Evolutionary conservation across 1,284 basidiomycete genomes (phyloP).

Genomic region (Marasmius fiardii): DNA sequence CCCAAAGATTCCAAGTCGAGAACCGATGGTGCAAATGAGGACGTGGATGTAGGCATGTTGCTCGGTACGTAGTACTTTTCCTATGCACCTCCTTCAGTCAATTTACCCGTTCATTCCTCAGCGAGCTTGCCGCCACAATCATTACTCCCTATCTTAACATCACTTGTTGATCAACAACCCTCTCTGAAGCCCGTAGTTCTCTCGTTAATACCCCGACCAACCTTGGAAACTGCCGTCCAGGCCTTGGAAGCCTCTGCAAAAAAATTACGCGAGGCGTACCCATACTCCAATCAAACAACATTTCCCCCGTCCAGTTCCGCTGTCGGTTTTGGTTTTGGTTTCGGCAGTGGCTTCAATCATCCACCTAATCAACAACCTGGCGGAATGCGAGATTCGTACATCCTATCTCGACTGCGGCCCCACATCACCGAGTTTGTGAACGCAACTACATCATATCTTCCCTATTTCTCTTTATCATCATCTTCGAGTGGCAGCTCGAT

Average conservation of each 20-base stretch:
- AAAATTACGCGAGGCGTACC: slow-evolving; percentile 75
- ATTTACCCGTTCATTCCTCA: slow-evolving; percentile 25
- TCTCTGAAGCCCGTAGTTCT: slow-evolving; percentile 64
- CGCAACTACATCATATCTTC: slow-evolving; percentile 72
- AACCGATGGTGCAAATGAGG: slow-evolving; percentile 36
- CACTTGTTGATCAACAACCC: slow-evolving; percentile 62
- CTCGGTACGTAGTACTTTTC: slow-evolving; percentile 49
- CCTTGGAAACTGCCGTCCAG: slow-evolving; percentile 66
- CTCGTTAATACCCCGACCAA: slow-evolving; percentile 74
- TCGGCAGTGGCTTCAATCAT: slow-evolving; percentile 18
- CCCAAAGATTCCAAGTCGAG: slow-evolving; percentile 45
- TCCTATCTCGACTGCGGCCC: slow-evolving; percentile 68
- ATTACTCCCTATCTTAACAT: slow-evolving; percentile 64
- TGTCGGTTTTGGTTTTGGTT: slow-evolving; percentile 49
- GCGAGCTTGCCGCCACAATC: slow-evolving; percentile 73
- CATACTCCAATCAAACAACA: slow-evolving; percentile 58
- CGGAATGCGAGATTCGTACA: slow-evolving; percentile 76
- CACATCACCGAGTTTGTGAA: slow-evolving; percentile 73
- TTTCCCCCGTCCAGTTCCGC: slow-evolving; percentile 32
- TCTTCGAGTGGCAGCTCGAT: slow-evolving; percentile 21
- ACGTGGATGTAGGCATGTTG: slow-evolving; percentile 75
- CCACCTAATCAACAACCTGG: slow-evolving; percentile 18
- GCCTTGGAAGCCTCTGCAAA: slow-evolving; percentile 64
- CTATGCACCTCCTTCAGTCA: slow-evolving; percentile 10
- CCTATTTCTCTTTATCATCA: slow-evolving; percentile 69